Percentiles rank a stretch among this genome's conserved stretches.
Evolutionary conservation across 345 rosid genomes (phyloP).

Genomic region (Schrenkiella parvula): DNA sequence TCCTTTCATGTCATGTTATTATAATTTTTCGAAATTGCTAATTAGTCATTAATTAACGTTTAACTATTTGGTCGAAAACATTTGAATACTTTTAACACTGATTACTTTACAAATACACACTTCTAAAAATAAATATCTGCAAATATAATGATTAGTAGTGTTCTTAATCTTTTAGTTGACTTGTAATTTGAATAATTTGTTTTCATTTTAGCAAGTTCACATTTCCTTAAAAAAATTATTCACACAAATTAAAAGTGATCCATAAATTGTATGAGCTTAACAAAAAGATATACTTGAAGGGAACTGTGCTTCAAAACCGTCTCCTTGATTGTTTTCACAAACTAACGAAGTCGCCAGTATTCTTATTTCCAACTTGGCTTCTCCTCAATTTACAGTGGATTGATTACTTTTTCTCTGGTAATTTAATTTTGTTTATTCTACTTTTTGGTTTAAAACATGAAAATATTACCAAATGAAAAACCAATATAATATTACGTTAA

Average conservation of each 20-base stretch:
- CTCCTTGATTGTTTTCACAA: background rate
- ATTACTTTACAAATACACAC: background rate
- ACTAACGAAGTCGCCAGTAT: slow-evolving; percentile 8
- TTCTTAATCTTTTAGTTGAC: too few relatives aligned
- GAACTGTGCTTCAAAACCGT: background rate
- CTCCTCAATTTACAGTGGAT: background rate
- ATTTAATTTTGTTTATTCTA: background rate
- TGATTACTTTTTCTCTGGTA: background rate
- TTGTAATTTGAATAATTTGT: too few relatives aligned
- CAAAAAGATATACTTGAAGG: background rate
- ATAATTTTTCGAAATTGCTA: background rate
- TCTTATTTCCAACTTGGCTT: background rate
- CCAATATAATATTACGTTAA: background rate
- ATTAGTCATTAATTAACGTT: too few relatives aligned
- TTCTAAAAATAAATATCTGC: too few relatives aligned
- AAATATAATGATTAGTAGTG: too few relatives aligned
- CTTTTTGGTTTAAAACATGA: background rate
- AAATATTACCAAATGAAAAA: background rate
- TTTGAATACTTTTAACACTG: background rate
- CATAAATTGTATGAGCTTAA: background rate
- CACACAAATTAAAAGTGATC: background rate
- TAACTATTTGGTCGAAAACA: too few relatives aligned
- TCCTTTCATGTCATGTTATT: background rate
- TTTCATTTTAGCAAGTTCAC: background rate
- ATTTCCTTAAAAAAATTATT: background rate